These are phyloP conservation scores for Nicotiana benthamiana DNA, from an alignment of 257 asterid species.

Conservation along the genomic window DNA sequence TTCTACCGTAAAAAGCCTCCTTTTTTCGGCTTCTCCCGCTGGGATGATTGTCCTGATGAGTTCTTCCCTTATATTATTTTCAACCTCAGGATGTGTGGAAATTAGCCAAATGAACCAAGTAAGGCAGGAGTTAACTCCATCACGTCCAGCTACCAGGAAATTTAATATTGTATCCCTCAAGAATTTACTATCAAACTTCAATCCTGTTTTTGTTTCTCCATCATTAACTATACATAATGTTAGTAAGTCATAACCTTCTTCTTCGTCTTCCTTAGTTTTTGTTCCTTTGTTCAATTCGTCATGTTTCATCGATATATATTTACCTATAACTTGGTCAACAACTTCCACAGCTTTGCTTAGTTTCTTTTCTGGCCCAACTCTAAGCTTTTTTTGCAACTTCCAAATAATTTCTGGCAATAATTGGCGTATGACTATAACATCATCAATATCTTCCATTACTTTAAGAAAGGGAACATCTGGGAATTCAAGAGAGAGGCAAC, in stretches of 20 bases:
- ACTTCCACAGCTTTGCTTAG: not conserved
- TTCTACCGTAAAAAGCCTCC: not conserved
- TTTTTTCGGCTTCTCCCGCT: not conserved
- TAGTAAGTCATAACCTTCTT: not conserved
- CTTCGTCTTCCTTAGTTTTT: not conserved
- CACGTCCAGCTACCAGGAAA: not conserved
- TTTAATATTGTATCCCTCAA: not conserved
- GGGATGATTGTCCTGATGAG: not conserved
- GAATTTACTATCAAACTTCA: not conserved
- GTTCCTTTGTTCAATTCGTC: not conserved
- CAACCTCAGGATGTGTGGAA: not conserved
- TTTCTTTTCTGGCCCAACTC: not conserved
- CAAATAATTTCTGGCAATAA: not conserved
- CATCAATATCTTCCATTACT: not conserved
- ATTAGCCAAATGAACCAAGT: not conserved
- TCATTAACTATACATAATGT: not conserved
- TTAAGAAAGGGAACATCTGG: not conserved
- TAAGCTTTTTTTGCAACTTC: not conserved
- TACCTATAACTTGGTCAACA: not conserved
- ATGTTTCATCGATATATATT: not conserved
- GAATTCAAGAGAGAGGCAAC: not conserved
- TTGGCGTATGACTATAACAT: not conserved
- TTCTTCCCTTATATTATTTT: not conserved
- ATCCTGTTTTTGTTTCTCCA: not conserved
- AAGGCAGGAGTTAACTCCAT: not conserved